Evolutionary conservation across 306 rosid species (phyloP).

Genomic region (Lathyrus tuberosus): DNA sequence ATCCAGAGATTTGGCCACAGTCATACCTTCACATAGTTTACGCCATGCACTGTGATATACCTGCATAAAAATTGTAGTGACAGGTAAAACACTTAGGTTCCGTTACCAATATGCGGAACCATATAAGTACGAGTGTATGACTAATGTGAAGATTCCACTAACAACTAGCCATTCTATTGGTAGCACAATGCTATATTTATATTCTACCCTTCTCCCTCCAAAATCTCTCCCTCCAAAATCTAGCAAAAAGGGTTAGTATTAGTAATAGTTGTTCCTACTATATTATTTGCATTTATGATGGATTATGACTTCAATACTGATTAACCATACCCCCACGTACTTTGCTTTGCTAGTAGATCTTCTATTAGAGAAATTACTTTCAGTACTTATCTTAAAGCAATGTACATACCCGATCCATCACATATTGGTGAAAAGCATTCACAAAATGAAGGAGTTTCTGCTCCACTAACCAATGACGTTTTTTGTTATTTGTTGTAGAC

Average conservation of each 20-base stretch:
- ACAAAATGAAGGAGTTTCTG: slow-evolving; percentile 99
- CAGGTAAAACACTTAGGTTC: slow-evolving; percentile 41
- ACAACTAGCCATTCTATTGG: slow-evolving; percentile 25
- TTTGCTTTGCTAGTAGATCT: slow-evolving; percentile 27
- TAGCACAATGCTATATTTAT: slow-evolving; percentile 1
- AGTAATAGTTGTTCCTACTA: not conserved
- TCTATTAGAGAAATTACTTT: slow-evolving; percentile 18
- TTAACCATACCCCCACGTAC: slow-evolving; percentile 10
- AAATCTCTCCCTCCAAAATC: too few relatives aligned
- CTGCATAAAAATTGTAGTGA: slow-evolving; percentile 56
- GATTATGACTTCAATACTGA: slow-evolving; percentile 30
- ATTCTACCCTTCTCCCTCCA: not conserved
- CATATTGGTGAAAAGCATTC: slow-evolving; percentile 98
- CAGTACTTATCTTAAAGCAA: slow-evolving; percentile 31
- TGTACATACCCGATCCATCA: slow-evolving; percentile 84
- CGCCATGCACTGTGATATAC: slow-evolving; percentile 99
- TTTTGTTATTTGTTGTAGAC: slow-evolving; percentile 55
- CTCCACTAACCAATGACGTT: slow-evolving; percentile 91
- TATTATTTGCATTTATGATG: slow-evolving; percentile 16
- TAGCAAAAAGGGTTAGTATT: slow-evolving; percentile 13
- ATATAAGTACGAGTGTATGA: not conserved
- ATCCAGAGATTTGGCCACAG: slow-evolving; percentile 80
- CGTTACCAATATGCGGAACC: slow-evolving; percentile 34
- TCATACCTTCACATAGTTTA: slow-evolving; percentile 89
- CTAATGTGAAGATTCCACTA: slow-evolving; percentile 11